Conservation (phyloP, 768 basidiomycete species). For the Pleurotus salmoneostramineus region DNA sequence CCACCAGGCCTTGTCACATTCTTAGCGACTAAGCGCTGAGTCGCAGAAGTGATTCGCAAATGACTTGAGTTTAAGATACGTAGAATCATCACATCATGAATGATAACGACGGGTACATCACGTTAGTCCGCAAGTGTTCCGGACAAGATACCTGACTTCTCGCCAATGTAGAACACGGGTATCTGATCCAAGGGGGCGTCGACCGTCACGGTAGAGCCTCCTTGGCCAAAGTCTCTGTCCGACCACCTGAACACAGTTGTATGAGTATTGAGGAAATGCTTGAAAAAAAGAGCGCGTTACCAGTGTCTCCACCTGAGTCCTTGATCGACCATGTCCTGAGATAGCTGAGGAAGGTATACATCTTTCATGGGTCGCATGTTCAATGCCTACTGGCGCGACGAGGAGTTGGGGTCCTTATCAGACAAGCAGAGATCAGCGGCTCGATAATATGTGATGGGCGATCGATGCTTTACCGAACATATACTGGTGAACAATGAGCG, state of each 20-base stretch:
- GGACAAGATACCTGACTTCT: constrained; percentile 22
- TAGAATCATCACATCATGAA: too few species aligned
- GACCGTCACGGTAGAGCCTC: constrained; percentile 23
- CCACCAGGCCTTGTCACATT: too few species aligned
- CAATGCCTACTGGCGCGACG: constrained; percentile 27
- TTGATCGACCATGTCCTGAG: constrained; percentile 8
- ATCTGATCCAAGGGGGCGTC: constrained; percentile 26
- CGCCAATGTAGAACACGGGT: constrained; percentile 29
- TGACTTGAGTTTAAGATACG: too few species aligned
- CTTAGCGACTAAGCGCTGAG: too few species aligned
- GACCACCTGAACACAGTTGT: constrained; percentile 23
- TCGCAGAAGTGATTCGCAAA: too few species aligned
- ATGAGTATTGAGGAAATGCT: neutral
- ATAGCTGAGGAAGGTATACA: constrained; percentile 24
- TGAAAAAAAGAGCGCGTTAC: constrained; percentile 12
- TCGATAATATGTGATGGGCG: neutral
- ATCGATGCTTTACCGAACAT: constrained; percentile 25
- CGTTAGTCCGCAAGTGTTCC: constrained; percentile 9
- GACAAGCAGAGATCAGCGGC: neutral
- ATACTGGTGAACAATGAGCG: constrained; percentile 25
- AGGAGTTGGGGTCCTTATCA: constrained; percentile 24
- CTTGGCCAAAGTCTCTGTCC: constrained; percentile 22
- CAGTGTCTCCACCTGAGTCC: constrained; percentile 27
- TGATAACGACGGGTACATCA: neutral
- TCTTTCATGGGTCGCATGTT: constrained; percentile 21